Evolutionary conservation across 257 asterid species (phyloP).

Genomic region (Mitragyna speciosa): DNA sequence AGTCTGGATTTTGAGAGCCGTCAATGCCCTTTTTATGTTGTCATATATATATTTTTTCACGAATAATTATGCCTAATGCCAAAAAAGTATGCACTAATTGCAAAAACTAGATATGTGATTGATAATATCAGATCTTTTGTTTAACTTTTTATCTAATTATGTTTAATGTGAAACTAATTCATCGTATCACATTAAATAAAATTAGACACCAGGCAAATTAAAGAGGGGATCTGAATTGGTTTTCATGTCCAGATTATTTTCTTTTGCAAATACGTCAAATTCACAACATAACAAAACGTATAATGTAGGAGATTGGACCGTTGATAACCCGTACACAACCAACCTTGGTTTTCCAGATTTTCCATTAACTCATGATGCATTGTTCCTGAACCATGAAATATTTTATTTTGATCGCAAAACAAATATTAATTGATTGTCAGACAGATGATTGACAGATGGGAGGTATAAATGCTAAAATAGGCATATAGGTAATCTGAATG

Average conservation of each 20-base stretch:
- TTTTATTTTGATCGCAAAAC: neutral
- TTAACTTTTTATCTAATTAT: no score
- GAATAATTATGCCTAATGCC: neutral
- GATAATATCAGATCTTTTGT: no score
- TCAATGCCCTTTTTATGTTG: neutral
- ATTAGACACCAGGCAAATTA: no score
- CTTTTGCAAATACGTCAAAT: no score
- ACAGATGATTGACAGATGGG: neutral
- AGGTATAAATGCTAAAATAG: neutral
- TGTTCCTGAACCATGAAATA: neutral
- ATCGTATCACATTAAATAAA: no score
- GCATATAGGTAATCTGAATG: neutral
- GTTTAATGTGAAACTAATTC: no score
- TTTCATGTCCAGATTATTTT: no score
- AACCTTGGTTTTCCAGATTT: neutral
- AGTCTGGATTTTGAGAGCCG: constrained; percentile 1
- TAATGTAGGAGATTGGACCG: no score
- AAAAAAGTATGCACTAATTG: neutral
- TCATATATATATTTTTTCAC: neutral
- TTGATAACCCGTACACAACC: neutral
- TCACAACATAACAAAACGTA: no score
- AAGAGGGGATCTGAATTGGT: no score
- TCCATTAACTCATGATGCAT: neutral
- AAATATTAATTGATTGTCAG: neutral
- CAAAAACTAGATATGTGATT: no score